These are phyloP conservation scores for Nelumbo lutea DNA, from an alignment of 164 flowering plant genomes.

Conservation along the genomic window DNA sequence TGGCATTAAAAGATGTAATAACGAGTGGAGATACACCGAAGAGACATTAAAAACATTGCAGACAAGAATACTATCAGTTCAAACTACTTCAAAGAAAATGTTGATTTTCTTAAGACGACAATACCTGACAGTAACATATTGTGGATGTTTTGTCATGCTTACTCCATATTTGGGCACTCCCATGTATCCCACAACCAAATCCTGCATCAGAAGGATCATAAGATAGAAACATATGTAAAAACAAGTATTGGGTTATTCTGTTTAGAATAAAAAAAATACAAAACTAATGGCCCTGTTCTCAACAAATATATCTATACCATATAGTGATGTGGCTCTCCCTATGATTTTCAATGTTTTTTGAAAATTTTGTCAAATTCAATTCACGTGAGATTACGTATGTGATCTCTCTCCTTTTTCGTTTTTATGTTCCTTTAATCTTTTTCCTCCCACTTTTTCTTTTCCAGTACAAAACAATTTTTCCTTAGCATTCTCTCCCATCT, in stretches of 20 bases:
- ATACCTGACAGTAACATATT: slow-evolving; percentile 95
- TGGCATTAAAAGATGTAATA: not conserved
- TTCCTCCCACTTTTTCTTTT: too few relatives aligned
- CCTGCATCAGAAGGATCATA: slow-evolving; percentile 34
- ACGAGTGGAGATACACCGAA: not conserved
- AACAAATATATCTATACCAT: too few relatives aligned
- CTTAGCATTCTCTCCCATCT: too few relatives aligned
- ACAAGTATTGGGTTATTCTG: not conserved
- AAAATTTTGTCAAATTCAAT: too few relatives aligned
- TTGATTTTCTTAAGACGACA: not conserved
- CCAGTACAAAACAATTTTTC: too few relatives aligned
- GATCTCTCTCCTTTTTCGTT: too few relatives aligned
- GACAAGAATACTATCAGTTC: not conserved
- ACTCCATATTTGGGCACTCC: slow-evolving; percentile 96
- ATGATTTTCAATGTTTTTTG: too few relatives aligned
- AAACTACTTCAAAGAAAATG: not conserved
- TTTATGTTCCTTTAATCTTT: too few relatives aligned
- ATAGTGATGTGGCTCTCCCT: too few relatives aligned
- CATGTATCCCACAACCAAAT: slow-evolving; percentile 98
- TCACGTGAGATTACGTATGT: too few relatives aligned
- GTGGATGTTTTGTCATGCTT: slow-evolving; percentile 96
- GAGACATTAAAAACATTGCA: not conserved
- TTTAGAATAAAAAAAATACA: not conserved
- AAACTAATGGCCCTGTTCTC: not conserved
- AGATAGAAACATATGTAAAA: too few relatives aligned